Conservation (phyloP, 768 basidiomycete species). For the Paxillus rubicundulus region DNA sequence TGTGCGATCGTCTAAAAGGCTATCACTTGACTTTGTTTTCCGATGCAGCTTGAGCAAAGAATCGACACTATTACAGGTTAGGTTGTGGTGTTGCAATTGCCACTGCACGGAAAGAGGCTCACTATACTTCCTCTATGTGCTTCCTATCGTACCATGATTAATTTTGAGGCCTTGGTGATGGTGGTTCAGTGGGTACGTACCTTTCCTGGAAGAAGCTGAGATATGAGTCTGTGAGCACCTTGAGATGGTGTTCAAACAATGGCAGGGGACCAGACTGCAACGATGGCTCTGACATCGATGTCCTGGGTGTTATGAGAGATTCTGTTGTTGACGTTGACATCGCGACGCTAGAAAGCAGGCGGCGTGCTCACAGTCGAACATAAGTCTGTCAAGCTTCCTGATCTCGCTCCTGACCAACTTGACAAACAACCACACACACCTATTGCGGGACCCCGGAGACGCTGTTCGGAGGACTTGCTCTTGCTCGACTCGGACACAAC, state of each 20-base stretch:
- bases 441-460: slow-evolving; percentile 10
- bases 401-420: neutral
- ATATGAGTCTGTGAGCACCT: slow-evolving; percentile 66
- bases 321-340: slow-evolving; percentile 22
- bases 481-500: no score
- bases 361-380: neutral
- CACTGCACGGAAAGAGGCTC: slow-evolving; percentile 23
- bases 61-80: slow-evolving; percentile 53
- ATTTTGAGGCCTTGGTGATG: slow-evolving; percentile 17
- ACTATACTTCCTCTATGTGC: slow-evolving; percentile 86
- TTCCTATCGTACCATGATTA: slow-evolving; percentile 45
- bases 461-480: neutral
- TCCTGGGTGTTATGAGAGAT: slow-evolving; percentile 17
- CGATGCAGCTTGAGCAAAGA: slow-evolving; percentile 70
- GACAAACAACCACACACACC: slow-evolving; percentile 27
- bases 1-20: slow-evolving; percentile 66
- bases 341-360: neutral
- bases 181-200: slow-evolving; percentile 38
- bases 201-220: slow-evolving; percentile 84
- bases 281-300: slow-evolving; percentile 28
- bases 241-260: slow-evolving; percentile 71
- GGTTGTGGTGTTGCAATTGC: slow-evolving; percentile 1
- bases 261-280: slow-evolving; percentile 53
- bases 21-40: slow-evolving; percentile 68
- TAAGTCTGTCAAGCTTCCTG: neutral